Evolutionary conservation across 257 asterid genomes (phyloP).

Genomic region (Phtheirospermum japonicum): DNA sequence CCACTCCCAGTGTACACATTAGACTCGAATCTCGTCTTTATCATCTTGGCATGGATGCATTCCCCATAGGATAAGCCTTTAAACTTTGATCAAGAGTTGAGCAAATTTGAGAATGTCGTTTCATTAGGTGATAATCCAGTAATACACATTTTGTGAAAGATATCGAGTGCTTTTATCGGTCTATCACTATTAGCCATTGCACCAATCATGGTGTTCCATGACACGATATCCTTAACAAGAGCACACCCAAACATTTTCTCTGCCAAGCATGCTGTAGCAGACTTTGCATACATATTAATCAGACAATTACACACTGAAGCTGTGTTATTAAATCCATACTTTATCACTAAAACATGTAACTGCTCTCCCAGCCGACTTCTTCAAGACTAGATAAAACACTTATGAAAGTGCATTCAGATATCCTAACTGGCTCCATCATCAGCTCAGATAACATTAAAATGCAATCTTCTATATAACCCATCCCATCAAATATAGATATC

Average conservation of each 20-base stretch:
- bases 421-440: conserved; percentile 33
- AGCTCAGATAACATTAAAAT: conserved; percentile 46
- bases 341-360: conserved; percentile 54
- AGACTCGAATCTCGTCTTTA: conserved; percentile 50
- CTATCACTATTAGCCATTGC: conserved; percentile 42
- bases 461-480: conserved; percentile 47
- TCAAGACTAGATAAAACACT: conserved; percentile 47
- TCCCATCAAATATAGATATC: conserved; percentile 56
- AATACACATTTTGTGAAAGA: conserved; percentile 43
- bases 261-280: conserved; percentile 25
- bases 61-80: conserved; percentile 44
- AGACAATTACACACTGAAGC: conserved; percentile 54
- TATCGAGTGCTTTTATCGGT: conserved; percentile 40
- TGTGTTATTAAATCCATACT: conserved; percentile 45
- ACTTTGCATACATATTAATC: conserved; percentile 58
- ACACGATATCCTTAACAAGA: conserved; percentile 51
- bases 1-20: conserved; percentile 58
- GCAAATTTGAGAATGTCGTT: conserved; percentile 43
- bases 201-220: conserved; percentile 63
- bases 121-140: conserved; percentile 54
- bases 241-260: conserved; percentile 59
- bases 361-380: conserved; percentile 46
- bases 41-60: conserved; percentile 51
- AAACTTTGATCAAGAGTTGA: conserved; percentile 49
- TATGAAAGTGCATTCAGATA: conserved; percentile 55